Evolutionary conservation across 1,139 yeast species (phyloP).

Genomic region (Yamadazyma diddensiae): DNA sequence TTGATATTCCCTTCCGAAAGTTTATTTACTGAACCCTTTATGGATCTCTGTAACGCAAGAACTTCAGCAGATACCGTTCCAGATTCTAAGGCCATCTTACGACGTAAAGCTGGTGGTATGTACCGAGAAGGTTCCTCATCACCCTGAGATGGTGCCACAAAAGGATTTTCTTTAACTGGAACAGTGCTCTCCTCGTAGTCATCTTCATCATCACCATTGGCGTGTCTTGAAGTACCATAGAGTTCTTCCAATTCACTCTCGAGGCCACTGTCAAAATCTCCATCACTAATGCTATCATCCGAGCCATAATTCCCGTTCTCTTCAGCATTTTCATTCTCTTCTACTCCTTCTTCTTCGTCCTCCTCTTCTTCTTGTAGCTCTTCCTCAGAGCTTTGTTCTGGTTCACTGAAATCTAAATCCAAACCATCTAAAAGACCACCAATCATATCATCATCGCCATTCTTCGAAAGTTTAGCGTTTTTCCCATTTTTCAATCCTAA

Average conservation of each 20-base stretch:
- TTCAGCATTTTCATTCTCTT: constrained; percentile 16
- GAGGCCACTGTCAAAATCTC: constrained; percentile 19
- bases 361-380: not conserved
- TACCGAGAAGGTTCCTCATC: constrained; percentile 39
- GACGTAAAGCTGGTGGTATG: constrained; percentile 82
- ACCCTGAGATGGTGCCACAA: constrained; percentile 63
- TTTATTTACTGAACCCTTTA: constrained; percentile 82
- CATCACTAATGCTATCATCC: constrained; percentile 40
- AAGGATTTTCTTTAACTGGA: constrained; percentile 55
- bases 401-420: constrained; percentile 50
- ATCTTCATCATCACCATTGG: constrained; percentile 28
- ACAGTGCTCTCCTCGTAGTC: constrained; percentile 42
- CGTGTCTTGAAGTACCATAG: constrained; percentile 36
- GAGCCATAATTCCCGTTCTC: constrained; percentile 31
- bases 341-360: constrained; percentile 1
- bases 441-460: constrained; percentile 63
- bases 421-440: constrained; percentile 78
- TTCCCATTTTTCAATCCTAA: constrained; percentile 65
- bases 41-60: constrained; percentile 50
- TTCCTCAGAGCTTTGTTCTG: constrained; percentile 7
- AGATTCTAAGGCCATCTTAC: constrained; percentile 42
- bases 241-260: constrained; percentile 17
- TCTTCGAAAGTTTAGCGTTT: constrained; percentile 38
- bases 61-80: constrained; percentile 45
- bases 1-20: constrained; percentile 81